phyloP scores from a whole-genome alignment of 495 filamentous ascomycete species.

The Penicillium cataractarum region DNA sequence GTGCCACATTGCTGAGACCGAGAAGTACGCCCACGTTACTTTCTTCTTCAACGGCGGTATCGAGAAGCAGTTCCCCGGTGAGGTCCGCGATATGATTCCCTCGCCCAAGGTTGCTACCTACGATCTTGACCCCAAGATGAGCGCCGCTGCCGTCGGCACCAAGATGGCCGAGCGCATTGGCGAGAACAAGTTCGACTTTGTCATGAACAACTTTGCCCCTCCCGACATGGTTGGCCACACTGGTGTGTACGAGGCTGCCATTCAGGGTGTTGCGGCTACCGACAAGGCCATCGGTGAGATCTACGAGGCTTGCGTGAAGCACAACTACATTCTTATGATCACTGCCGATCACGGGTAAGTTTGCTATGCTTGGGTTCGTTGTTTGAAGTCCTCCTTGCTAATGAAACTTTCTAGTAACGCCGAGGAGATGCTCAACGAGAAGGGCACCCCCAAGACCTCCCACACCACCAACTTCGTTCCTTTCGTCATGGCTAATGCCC shows the following conservation, averaged over 20 bases:
- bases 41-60: slow-evolving; percentile 99
- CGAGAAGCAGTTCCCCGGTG: slow-evolving; percentile 92
- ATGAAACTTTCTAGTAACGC: slow-evolving; percentile 65
- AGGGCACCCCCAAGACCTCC: slow-evolving; percentile 94
- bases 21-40: slow-evolving; percentile 99
- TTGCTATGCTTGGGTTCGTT: not conserved
- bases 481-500: slow-evolving; percentile 97
- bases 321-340: slow-evolving; percentile 89
- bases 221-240: slow-evolving; percentile 99
- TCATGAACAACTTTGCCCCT: slow-evolving; percentile 99
- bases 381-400: slow-evolving; percentile 5
- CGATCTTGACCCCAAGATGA: slow-evolving; percentile 96
- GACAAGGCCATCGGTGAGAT: slow-evolving; percentile 92
- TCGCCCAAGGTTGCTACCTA: slow-evolving; percentile 89
- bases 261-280: slow-evolving; percentile 80
- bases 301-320: slow-evolving; percentile 88
- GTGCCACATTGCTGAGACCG: slow-evolving; percentile 96
- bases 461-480: slow-evolving; percentile 98
- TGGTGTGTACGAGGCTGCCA: slow-evolving; percentile 95
- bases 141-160: slow-evolving; percentile 81
- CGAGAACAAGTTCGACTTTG: slow-evolving; percentile 82
- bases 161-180: slow-evolving; percentile 82
- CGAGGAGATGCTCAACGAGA: slow-evolving; percentile 97
- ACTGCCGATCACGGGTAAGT: slow-evolving; percentile 89
- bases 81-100: slow-evolving; percentile 78